A percentile compares a stretch with the other conserved stretches of the same genome.
phyloP scores from a whole-genome alignment of 208 protist species.

The Leishmania aethiopica region DNA sequence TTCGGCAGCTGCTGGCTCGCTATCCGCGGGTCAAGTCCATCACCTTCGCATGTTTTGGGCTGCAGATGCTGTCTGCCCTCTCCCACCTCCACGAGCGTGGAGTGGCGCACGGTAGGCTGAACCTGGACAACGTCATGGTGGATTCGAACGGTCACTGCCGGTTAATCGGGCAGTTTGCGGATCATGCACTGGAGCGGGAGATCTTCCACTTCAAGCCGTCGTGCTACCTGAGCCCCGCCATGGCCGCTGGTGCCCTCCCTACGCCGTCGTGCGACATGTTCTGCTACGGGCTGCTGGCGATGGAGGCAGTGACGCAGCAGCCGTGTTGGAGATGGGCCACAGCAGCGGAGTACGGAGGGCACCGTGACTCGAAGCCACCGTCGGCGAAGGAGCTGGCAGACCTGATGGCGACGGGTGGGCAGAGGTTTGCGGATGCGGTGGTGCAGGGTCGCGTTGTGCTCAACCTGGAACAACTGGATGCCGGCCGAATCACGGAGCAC shows the following conservation, averaged over 20 bases:
- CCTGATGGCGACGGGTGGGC: background rate
- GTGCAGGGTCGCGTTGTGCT: background rate
- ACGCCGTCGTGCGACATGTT: conserved; percentile 63
- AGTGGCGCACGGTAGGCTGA: conserved; percentile 64
- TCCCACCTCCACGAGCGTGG: conserved; percentile 55
- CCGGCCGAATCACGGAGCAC: background rate
- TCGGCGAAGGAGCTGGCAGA: background rate
- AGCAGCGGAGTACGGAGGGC: background rate
- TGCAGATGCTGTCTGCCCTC: conserved; percentile 56
- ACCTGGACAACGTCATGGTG: conserved; percentile 70
- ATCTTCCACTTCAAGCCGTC: conserved; percentile 31
- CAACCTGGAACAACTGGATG: background rate
- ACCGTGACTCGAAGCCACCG: background rate
- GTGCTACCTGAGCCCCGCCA: conserved; percentile 77
- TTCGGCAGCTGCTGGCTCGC: conserved; percentile 28
- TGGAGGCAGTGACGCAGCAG: conserved; percentile 48
- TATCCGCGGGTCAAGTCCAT: conserved; percentile 28
- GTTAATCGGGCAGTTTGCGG: conserved; percentile 49
- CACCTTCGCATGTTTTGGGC: conserved; percentile 40
- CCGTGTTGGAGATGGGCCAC: conserved; percentile 41
- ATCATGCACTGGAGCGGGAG: conserved; percentile 3
- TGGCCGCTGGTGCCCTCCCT: conserved; percentile 42
- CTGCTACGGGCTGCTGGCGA: conserved; percentile 56
- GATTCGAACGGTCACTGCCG: conserved; percentile 61
- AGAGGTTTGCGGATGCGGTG: background rate